Conservation (phyloP, 2,329 filamentous ascomycete genomes). For the Pyricularia sp. region DNA sequence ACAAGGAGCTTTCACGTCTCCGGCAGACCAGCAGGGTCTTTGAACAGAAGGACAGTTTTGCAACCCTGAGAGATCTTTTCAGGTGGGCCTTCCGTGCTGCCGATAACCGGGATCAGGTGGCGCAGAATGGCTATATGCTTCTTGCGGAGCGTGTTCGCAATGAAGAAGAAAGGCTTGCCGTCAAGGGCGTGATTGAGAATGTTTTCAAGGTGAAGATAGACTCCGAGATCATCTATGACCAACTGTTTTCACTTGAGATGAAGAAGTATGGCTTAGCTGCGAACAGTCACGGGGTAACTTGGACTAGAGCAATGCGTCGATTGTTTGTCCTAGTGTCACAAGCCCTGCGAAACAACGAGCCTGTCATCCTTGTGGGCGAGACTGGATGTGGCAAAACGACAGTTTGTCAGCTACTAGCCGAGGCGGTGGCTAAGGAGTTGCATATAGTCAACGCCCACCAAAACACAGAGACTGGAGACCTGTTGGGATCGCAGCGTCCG, state of each 20-base stretch:
- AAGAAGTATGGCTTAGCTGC: constrained; percentile 29
- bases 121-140: constrained; percentile 89
- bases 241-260: constrained; percentile 42
- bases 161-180: constrained; percentile 67
- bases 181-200: constrained; percentile 78
- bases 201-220: constrained; percentile 82
- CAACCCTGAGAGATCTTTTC: constrained; percentile 89
- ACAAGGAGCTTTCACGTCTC: constrained; percentile 79
- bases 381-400: constrained; percentile 98
- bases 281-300: constrained; percentile 60
- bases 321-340: constrained; percentile 81
- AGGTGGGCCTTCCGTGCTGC: constrained; percentile 82
- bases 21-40: constrained; percentile 86
- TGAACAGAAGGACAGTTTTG: constrained; percentile 95
- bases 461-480: constrained; percentile 92
- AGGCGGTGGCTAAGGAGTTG: constrained; percentile 61
- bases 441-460: constrained; percentile 95
- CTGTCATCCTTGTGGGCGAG: constrained; percentile 86
- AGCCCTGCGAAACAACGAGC: constrained; percentile 81
- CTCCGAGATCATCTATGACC: constrained; percentile 57
- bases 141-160: constrained; percentile 92
- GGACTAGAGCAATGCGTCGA: constrained; percentile 89
- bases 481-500: constrained; percentile 90
- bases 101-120: constrained; percentile 77
- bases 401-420: constrained; percentile 81